phyloP scores from a whole-genome alignment of 2,329 filamentous ascomycete species.

The Sclerotinia nivalis region DNA sequence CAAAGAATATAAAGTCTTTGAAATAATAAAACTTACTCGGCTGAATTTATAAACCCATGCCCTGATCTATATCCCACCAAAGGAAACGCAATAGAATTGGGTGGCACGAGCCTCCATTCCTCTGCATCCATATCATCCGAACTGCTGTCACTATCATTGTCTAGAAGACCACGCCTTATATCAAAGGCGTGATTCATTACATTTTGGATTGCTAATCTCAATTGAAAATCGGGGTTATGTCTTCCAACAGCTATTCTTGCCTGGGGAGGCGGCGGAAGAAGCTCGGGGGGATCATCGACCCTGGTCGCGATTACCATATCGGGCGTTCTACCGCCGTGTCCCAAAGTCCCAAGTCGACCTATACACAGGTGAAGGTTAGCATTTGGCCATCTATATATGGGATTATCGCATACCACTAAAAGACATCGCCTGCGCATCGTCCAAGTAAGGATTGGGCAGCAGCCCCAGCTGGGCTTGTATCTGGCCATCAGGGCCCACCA shows the following conservation, averaged over 20 bases:
- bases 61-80: background rate
- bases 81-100: background rate
- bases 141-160: background rate
- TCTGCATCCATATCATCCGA: background rate
- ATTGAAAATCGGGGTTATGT: background rate
- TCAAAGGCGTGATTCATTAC: background rate
- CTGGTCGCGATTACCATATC: background rate
- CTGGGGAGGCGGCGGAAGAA: background rate
- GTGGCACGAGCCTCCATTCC: background rate
- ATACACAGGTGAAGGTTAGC: background rate
- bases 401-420: background rate
- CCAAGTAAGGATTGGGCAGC: background rate
- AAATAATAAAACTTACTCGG: background rate
- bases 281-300: background rate
- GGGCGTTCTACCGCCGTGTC: background rate
- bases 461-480: background rate
- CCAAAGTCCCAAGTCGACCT: background rate
- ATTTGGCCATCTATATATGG: background rate
- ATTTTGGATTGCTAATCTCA: background rate
- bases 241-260: background rate
- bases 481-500: background rate
- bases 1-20: background rate
- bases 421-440: background rate
- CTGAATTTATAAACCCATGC: background rate
- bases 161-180: background rate